Percentiles rank a stretch among this genome's conserved stretches.
These are phyloP conservation scores for Calonectria naviculata DNA, from an alignment of 2,329 filamentous ascomycete genomes.

Conservation along the genomic window DNA sequence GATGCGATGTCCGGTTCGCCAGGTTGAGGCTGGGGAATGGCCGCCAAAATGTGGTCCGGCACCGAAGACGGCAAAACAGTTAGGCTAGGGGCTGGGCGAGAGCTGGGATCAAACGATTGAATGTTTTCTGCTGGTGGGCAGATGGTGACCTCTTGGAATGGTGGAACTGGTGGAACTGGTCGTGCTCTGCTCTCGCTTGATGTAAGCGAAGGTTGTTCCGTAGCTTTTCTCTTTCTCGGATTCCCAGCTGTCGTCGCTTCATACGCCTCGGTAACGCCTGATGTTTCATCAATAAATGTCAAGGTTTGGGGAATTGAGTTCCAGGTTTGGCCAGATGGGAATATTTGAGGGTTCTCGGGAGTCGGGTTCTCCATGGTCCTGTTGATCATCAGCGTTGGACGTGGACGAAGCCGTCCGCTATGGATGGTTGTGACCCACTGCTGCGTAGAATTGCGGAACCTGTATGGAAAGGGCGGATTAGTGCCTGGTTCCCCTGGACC, in stretches of 20 bases:
- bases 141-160: not conserved
- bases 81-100: too few species aligned
- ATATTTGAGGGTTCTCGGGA: not conserved
- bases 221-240: not conserved
- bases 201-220: not conserved
- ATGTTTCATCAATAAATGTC: not conserved
- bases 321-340: not conserved
- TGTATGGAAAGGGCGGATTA: not conserved
- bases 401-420: not conserved
- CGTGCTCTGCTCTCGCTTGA: not conserved
- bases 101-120: not conserved
- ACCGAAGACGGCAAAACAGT: not conserved
- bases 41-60: not conserved
- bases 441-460: not conserved
- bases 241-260: not conserved
- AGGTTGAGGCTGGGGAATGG: not conserved
- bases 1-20: not conserved
- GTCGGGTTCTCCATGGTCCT: not conserved
- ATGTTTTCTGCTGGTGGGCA: not conserved
- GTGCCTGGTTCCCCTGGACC: not conserved
- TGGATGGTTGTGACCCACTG: not conserved
- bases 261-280: not conserved
- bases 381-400: not conserved
- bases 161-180: not conserved
- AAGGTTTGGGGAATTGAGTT: not conserved